Base-by-base conservation (phyloP, 2,329 filamentous ascomycete species). In the Pestalotiopsis sp. region DNA sequence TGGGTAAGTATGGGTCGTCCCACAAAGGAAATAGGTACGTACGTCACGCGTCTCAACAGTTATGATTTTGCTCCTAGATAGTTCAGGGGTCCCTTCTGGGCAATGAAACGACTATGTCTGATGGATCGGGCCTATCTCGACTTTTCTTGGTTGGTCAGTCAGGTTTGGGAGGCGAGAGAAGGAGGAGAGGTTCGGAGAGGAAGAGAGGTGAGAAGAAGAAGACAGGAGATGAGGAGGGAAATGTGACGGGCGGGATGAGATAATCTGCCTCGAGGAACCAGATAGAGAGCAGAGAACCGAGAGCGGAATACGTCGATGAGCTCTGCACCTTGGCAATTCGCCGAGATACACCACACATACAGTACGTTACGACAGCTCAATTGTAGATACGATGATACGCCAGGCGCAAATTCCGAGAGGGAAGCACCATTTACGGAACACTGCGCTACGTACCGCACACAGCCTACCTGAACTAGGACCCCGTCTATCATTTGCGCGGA, bases 111-210 rank as follows among this genome's bases (percentile, higher is more conserved):
- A 52, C 66, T 58, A 58, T 31, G 66, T 68, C 66, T 66, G 69
- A 67, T 52, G 63, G 66, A 62, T 68, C 64, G 69, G 58, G 62
- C 66, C 63, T 61, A 57, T 66, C 36, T 49, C 59, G 67, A 71
- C 69, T 62, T 71, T 49, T 65, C 66, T 61, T 27, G 31, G 59
- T 20, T 27, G 36, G 12, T 14, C 25, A 27, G 27, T 7, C 12
- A 39, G 64, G 67, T 59, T 65, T 57, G 61, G 63, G 62, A 57
- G 38, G 20, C 49, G 41, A 71, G 68, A 70, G 66, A 71, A 71
- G 65, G 67, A 67, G 65, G 71, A 71, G 70, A 71, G 68, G 72
- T 71, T 74, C 67, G 68, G 69, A 66, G 70, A 74, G 73, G 71
- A 74, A 74, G 72, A 76, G 74, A 75, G 74, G 71, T 70, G 23